Base-by-base conservation (phyloP, 139 green algal species). In the Desmodesmus armatus region DNA sequence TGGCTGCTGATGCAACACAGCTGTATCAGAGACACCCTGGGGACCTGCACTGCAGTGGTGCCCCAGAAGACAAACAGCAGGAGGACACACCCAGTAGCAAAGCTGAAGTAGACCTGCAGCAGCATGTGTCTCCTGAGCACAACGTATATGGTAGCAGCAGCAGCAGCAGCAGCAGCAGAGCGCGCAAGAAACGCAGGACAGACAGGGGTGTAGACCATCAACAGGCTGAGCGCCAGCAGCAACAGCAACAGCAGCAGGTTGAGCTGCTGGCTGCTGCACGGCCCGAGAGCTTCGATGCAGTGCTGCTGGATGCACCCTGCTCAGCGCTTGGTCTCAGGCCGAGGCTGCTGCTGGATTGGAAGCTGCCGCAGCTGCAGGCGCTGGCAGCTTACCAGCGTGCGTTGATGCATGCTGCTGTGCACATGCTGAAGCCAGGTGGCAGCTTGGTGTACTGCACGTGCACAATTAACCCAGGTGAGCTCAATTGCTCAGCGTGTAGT, bases 241-340 rank as follows among this genome's bases (percentile, higher is more conserved):
- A 51, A 15, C 25, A 51, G 39, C 40, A 7, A 29, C 21, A 51
- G 47, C 49, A 49, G 74, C 7, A 78, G 9, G 47, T 21, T 37
- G 69, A 81, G n/a, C 23, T 72, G 40, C 35, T 58, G 67, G 74
- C 31, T 43, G 35, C 58, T 55, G 79, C 98, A 67, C 43, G 76
- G 0, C 84, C 89, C 2, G 88, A 87, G 17, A 87, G 53, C 47
- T 99, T 99, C 87, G 95, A 98, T 75, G 71, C 85, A 15, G 86
- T 99, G 1, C 89, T 99, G 49, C 87, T 99, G 43, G 96, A 99
- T 81, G 95, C 94, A 5, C 97, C 96, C 19, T 99, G 96, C 91
- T 95, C 94, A 17, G 96, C 95, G 0, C 85, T 99, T 21, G 96
- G 96, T 7, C 89, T 99, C 31, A 82, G 96, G 19, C 96, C 96